Evolutionary conservation across 202 grass and related monocot genomes (phyloP), one percentile per base, ranked within the genome.

Genomic region (Thinopyrum obtusiflorum): DNA sequence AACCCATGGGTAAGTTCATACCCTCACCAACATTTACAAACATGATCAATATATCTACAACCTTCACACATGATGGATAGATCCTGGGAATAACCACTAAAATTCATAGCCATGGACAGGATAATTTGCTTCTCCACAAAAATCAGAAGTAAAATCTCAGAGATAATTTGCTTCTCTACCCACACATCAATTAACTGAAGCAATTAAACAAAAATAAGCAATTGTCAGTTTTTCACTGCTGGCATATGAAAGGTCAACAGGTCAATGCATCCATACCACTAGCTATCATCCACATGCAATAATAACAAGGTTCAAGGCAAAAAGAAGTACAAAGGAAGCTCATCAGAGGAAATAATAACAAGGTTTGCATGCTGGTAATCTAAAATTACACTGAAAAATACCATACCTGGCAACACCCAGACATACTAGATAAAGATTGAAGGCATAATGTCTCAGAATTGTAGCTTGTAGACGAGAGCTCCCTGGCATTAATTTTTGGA

Each of bases 321-420:
- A 49, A 70, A 25, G 15, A 51, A 17, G 12, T 51, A 18, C 17
- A 53, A 18, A 53, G 73, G 39, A 68, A 40, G 17, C 14, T 26
- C 70, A 78, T 6, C 27, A 51, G 25, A 85, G 20, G 37, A 75
- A 49, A 84, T 63, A 42, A 75, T 60, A 70, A 42, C 29, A 87
- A 15, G 3, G 31, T 62, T 68, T 65, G 26, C 81, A 49, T 29
- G 55, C 24, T 72, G 46, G 36, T 33, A 81, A 76, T 61, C 32
- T 32, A 65, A 59, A 68, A 40, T 75, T 64, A 76, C 35, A 81
- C 36, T 53, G 24, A 40, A 80, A 84, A 73, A 78, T 12, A 82
- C 21, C 68, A 39, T 92, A 99, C 97, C 93, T 99, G 93, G 71
- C 97, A 99, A 89, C 97, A 97, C 40, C 97, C 93, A 82, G 97